Evolutionary conservation across 2,329 filamentous ascomycete genomes (phyloP), one percentile per base, ranked within the genome.

Genomic region (Aspergillus clavatus): DNA sequence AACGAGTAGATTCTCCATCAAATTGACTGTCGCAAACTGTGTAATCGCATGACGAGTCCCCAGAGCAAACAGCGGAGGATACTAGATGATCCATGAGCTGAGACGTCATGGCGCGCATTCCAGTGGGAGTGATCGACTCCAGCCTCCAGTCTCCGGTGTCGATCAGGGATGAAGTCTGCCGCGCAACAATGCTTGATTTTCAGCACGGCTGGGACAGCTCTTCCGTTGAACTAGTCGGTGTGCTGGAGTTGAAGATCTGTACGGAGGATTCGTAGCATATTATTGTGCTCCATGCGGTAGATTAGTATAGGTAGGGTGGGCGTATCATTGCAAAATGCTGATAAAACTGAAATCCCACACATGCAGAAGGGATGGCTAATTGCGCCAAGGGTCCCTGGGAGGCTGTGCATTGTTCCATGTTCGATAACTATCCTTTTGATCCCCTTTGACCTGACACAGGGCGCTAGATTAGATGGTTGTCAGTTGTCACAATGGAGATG

Each of bases 141-240:
- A 33, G 11, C 14, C 29, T 33, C 29, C 14, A 33, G 29, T 29
- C 35, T 14, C 16, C 16, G 19, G 22, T 46, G 44, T 27, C 31
- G 44, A 46, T 46, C 44, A 46, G 39, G 33, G 44, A 45, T 31
- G 39, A 22, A n/a, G n/a, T n/a, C n/a, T n/a, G n/a, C n/a, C n/a
- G n/a, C n/a, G n/a, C n/a, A n/a, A n/a, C n/a, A n/a, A n/a, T n/a
- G n/a, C n/a, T n/a, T n/a, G n/a, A n/a, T n/a, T n/a, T n/a, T n/a
- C n/a, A n/a, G n/a, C n/a, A n/a, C n/a, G n/a, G n/a, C n/a, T n/a
- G n/a, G n/a, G n/a, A n/a, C n/a, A n/a, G n/a, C n/a, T n/a, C n/a
- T n/a, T n/a, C n/a, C n/a, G n/a, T n/a, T n/a, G n/a, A n/a, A n/a
- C n/a, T n/a, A n/a, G n/a, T n/a, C n/a, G n/a, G n/a, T n/a, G 18